These are phyloP conservation scores for Coemansia sp. DNA, from an alignment of 192 early-diverging fungal species.

Conservation along the genomic window DNA sequence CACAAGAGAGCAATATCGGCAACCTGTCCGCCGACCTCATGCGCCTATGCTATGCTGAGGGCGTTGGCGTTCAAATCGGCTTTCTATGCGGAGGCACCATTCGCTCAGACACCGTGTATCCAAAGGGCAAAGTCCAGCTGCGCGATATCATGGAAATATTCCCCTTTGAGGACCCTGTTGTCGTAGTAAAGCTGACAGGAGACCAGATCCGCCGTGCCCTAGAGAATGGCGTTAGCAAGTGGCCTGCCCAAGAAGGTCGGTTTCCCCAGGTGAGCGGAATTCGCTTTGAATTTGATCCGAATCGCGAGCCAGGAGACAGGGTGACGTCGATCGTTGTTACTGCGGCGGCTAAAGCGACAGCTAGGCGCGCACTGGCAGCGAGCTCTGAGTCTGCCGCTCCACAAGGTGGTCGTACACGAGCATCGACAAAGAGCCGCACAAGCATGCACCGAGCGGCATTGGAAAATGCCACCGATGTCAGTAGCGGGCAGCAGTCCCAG, in stretches of 20 bases:
- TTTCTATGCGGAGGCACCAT: conserved; percentile 65
- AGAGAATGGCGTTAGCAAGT: conserved; percentile 65
- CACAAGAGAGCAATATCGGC: conserved; percentile 62
- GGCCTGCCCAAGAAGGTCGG: conserved; percentile 67
- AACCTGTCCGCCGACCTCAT: conserved; percentile 64
- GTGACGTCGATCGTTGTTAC: conserved; percentile 51
- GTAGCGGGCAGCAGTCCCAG: conserved; percentile 3
- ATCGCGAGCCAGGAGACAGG: conserved; percentile 50
- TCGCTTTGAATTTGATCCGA: conserved; percentile 59
- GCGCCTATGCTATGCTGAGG: conserved; percentile 52
- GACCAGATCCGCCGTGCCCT: conserved; percentile 61
- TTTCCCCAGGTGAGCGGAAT: conserved; percentile 69
- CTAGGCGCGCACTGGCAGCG: background rate
- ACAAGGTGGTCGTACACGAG: background rate
- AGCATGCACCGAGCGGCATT: conserved; percentile 24
- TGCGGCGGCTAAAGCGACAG: conserved; percentile 28
- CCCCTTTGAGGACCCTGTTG: conserved; percentile 67
- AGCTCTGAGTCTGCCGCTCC: background rate
- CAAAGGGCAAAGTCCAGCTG: conserved; percentile 56
- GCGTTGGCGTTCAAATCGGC: conserved; percentile 40
- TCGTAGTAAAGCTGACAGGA: conserved; percentile 63
- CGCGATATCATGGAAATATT: conserved; percentile 66
- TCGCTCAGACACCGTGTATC: conserved; percentile 60
- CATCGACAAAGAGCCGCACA: conserved; percentile 2
- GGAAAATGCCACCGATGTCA: conserved; percentile 14